A percentile compares a stretch with the other conserved stretches of the same genome.
These are phyloP conservation scores for Laburnicola sp. DNA, from an alignment of 2,329 filamentous ascomycete species.

Conservation along the genomic window DNA sequence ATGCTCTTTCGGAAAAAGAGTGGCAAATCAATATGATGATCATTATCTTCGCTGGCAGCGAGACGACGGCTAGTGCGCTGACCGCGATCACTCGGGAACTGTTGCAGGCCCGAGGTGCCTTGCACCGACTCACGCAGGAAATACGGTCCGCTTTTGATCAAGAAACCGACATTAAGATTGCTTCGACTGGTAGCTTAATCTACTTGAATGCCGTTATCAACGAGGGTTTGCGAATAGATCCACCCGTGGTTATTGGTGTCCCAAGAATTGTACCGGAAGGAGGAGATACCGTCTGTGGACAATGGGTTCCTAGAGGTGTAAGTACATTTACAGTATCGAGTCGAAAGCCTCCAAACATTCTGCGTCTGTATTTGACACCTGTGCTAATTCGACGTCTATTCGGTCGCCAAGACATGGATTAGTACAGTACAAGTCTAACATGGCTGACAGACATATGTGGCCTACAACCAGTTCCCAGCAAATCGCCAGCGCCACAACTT, in stretches of 20 bases:
- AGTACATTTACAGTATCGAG: conserved; percentile 15
- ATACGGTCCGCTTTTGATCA: conserved; percentile 19
- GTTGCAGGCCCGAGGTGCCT: conserved; percentile 16
- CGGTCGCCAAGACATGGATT: too few species aligned
- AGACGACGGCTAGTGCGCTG: conserved; percentile 45
- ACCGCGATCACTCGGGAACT: conserved; percentile 38
- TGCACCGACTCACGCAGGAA: conserved; percentile 18
- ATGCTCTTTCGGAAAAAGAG: conserved; percentile 31
- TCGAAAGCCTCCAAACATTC: not conserved
- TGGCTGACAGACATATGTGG: conserved; percentile 29
- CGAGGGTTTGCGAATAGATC: conserved; percentile 37
- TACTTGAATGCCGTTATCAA: conserved; percentile 36
- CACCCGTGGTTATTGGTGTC: conserved; percentile 22
- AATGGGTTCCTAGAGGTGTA: conserved; percentile 26
- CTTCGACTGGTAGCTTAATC: conserved; percentile 19
- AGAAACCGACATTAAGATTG: conserved; percentile 27
- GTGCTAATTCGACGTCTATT: too few species aligned
- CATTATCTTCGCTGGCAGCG: conserved; percentile 46
- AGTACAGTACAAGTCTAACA: too few species aligned
- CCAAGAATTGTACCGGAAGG: conserved; percentile 26
- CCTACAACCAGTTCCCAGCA: conserved; percentile 30
- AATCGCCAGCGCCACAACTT: conserved; percentile 33
- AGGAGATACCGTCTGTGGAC: conserved; percentile 27
- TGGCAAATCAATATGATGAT: conserved; percentile 39
- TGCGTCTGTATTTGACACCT: not conserved